Evolutionary conservation across 495 filamentous ascomycete species (phyloP), one percentile per base, ranked within the genome.

Genomic region (Tuber calosporum): DNA sequence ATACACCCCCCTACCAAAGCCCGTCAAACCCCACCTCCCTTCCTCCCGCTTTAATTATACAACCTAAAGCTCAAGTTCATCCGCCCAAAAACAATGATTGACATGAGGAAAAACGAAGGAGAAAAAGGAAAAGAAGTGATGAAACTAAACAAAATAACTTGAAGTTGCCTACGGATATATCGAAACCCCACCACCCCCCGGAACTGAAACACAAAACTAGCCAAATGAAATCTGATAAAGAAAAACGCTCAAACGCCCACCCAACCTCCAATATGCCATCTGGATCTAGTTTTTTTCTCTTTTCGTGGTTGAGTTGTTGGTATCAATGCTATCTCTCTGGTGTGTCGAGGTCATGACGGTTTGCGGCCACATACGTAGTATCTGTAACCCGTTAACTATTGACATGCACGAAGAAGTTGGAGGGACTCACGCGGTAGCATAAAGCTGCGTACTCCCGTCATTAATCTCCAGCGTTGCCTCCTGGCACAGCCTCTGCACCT

Each of bases 401-500:
- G 26, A 26, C n/a, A 30, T 30, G 26, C 30, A 30, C 19, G 39
- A 43, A 2, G 41, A 36, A 43, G 40, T 4, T 71, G 36, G 39
- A 39, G 15, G 17, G n/a, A 67, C 68, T 71, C 58, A 79, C 73
- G 67, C 69, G 36, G 74, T 40, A 22, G 58, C 68, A 69, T 84
- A 88, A 1, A 83, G 81, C 80, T 90, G 87, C 19, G 84, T 77
- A 1, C 79, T 82, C 2, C 82, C 77, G 74, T 88, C 86, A 42
- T 84, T 78, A 42, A 90, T 69, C 69, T 87, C 88, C 22, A 83
- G 83, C 58, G 85, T 83, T 2, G 89, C 84, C 30, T 86, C 82
- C 22, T 84, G 85, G 66, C 72, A 75, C 3, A 74, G 26, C 36
- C 73, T 38, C 53, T 69, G 69, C 20, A 73, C 66, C 30, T 76